Evolutionary conservation across 1,139 yeast genomes (phyloP).

Genomic region (Kodamaea anthophila): DNA sequence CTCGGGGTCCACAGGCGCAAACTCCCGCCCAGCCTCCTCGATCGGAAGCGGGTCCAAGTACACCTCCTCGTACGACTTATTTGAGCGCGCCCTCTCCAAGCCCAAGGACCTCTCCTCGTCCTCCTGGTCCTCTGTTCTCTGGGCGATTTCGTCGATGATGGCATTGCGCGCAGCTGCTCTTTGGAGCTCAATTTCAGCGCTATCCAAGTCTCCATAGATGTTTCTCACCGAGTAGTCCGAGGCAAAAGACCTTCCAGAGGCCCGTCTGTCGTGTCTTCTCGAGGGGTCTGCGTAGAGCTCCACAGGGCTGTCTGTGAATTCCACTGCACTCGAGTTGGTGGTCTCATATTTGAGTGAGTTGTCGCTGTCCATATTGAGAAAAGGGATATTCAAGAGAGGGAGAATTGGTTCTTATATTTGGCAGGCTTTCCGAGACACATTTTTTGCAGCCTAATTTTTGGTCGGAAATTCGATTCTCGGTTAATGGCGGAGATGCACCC

Average conservation of each 20-base stretch:
- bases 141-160: conserved; percentile 15
- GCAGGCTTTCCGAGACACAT: conserved; percentile 1
- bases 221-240: conserved; percentile 21
- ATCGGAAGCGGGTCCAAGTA: conserved; percentile 19
- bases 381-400: not conserved
- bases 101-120: conserved; percentile 10
- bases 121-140: conserved; percentile 12
- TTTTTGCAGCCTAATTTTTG: conserved; percentile 3
- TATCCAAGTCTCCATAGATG: conserved; percentile 29
- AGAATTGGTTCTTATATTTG: no score
- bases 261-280: not conserved
- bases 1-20: conserved; percentile 36
- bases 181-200: conserved; percentile 15
- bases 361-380: not conserved
- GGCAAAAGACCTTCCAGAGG: conserved; percentile 3
- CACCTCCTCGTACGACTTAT: conserved; percentile 5
- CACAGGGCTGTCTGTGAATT: conserved; percentile 2
- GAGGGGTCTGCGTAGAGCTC: conserved; percentile 2
- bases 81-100: conserved; percentile 5
- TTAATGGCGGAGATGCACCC: conserved; percentile 2
- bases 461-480: conserved; percentile 1
- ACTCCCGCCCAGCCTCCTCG: conserved; percentile 33
- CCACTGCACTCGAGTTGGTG: conserved; percentile 2
- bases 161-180: conserved; percentile 18
- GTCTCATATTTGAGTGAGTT: conserved; percentile 3